Conservation (phyloP, 1,284 basidiomycete genomes). For the Ustilago bromivora region DNA sequence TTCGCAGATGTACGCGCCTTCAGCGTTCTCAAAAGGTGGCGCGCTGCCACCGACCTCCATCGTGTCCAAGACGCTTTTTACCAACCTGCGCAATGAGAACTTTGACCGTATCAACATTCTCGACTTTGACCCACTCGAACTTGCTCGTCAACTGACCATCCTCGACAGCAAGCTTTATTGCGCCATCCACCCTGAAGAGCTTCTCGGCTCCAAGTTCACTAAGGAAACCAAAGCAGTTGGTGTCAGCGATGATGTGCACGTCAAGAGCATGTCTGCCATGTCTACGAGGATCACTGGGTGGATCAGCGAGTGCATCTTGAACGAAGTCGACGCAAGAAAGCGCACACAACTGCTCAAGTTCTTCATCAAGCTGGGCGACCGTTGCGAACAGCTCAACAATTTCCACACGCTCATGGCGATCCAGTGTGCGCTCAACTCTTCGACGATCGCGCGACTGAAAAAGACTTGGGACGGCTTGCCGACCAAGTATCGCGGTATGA, state of each 20-base stretch:
- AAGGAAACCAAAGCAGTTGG: conserved; percentile 57
- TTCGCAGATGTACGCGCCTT: conserved; percentile 56
- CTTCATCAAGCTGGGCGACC: conserved; percentile 71
- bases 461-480: conserved; percentile 78
- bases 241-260: conserved; percentile 55
- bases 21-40: conserved; percentile 43
- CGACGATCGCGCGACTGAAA: conserved; percentile 67
- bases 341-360: conserved; percentile 70
- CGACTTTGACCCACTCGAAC: conserved; percentile 83
- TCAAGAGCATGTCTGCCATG: conserved; percentile 70
- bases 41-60: conserved; percentile 74
- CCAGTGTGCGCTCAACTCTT: conserved; percentile 71
- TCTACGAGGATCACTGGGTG: conserved; percentile 72
- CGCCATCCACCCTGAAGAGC: conserved; percentile 70
- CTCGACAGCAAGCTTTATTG: conserved; percentile 69
- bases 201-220: conserved; percentile 69
- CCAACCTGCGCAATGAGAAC: conserved; percentile 71
- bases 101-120: conserved; percentile 75
- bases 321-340: conserved; percentile 70
- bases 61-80: conserved; percentile 83
- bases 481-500: conserved; percentile 82
- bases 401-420: conserved; percentile 72
- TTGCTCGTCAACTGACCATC: conserved; percentile 74
- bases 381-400: conserved; percentile 70
- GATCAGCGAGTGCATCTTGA: conserved; percentile 71